Evolutionary conservation across 129 eudicot genomes (phyloP).

Genomic region (Arctium lappa): DNA sequence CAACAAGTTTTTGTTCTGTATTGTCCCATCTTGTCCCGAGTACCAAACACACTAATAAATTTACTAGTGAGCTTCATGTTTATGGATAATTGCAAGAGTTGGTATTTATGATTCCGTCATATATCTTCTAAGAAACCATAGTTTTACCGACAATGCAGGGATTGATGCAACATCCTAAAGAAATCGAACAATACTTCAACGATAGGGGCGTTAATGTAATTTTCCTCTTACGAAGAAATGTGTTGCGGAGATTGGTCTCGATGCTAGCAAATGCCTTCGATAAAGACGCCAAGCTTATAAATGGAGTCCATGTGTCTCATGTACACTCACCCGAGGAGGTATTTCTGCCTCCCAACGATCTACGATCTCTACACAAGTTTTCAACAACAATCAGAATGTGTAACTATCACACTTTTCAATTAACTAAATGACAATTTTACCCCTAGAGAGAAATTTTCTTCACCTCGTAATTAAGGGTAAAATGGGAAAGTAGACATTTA

Average conservation of each 20-base stretch:
- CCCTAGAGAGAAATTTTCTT: too few relatives aligned
- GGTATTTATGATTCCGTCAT: neutral
- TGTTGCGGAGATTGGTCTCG: constrained; percentile 71
- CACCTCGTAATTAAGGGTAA: too few relatives aligned
- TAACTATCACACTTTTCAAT: too few relatives aligned
- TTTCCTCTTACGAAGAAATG: constrained; percentile 67
- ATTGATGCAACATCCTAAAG: constrained; percentile 54
- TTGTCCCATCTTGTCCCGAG: too few relatives aligned
- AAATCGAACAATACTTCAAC: constrained; percentile 57
- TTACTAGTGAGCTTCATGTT: neutral
- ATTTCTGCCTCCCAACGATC: neutral
- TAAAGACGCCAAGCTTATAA: constrained; percentile 54
- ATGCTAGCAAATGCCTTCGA: constrained; percentile 72
- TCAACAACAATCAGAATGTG: too few relatives aligned
- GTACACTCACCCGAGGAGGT: constrained; percentile 81
- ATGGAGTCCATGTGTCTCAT: constrained; percentile 89
- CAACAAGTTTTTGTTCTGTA: too few relatives aligned
- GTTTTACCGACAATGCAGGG: constrained; percentile 41
- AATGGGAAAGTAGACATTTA: too few relatives aligned
- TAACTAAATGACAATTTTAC: too few relatives aligned
- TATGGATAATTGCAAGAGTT: neutral
- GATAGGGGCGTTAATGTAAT: constrained; percentile 60
- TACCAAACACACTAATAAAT: neutral
- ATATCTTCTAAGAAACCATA: neutral
- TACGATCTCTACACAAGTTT: too few relatives aligned